phyloP scores from a whole-genome alignment of 2,329 filamentous ascomycete genomes.

The Bipolaris bicolor region DNA sequence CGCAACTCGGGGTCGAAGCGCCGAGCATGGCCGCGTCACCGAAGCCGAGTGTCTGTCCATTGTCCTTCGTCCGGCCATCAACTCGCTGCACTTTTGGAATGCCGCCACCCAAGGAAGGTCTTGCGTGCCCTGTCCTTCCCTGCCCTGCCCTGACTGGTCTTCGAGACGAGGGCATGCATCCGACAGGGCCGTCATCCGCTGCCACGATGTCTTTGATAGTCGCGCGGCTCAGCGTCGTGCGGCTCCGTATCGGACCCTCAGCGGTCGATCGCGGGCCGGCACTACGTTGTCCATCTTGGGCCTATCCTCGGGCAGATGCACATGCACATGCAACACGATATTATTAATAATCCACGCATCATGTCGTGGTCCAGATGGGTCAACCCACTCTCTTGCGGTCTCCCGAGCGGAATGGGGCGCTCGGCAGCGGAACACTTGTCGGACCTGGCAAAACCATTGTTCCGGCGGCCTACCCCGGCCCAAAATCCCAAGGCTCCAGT shows the following conservation, averaged over 20 bases:
- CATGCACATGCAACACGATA: no score
- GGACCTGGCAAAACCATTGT: constrained; percentile 3
- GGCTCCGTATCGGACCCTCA: neutral
- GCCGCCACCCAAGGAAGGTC: constrained; percentile 5
- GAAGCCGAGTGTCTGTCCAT: neutral
- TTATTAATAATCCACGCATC: no score
- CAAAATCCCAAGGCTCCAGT: constrained; percentile 1
- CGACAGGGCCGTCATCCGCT: neutral
- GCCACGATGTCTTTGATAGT: constrained; percentile 5
- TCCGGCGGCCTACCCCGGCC: constrained; percentile 16
- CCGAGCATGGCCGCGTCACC: constrained; percentile 4
- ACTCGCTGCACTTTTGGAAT: constrained; percentile 1
- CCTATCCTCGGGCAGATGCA: neutral
- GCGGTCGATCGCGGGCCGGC: neutral
- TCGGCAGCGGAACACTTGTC: neutral
- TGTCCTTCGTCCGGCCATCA: neutral
- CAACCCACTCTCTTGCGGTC: no score
- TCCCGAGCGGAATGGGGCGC: neutral
- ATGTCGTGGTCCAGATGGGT: no score
- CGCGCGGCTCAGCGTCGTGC: neutral
- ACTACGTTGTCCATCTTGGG: neutral
- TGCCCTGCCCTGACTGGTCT: neutral
- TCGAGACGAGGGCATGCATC: neutral
- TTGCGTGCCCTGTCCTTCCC: neutral
- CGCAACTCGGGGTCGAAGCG: neutral